Evolutionary conservation across 176 grass and related monocot species (phyloP).

Genomic region (Aegilops tauschii): DNA sequence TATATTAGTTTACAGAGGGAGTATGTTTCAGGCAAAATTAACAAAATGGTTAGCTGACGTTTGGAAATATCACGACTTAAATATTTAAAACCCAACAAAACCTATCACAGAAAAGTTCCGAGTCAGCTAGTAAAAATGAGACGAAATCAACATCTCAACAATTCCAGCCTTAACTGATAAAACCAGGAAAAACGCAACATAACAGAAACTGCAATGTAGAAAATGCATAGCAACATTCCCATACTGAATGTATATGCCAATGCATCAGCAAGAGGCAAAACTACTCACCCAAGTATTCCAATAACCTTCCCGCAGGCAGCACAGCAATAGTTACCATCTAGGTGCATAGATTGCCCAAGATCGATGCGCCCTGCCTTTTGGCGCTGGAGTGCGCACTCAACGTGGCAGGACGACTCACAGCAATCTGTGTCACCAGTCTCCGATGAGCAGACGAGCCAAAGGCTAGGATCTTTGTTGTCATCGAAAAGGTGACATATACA

Average conservation of each 20-base stretch:
- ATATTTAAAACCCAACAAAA: background rate
- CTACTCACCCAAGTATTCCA: constrained; percentile 87
- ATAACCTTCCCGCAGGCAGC: constrained; percentile 93
- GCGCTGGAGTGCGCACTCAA: constrained; percentile 84
- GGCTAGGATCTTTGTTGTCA: constrained; percentile 99
- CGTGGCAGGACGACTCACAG: constrained; percentile 90
- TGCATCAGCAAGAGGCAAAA: constrained; percentile 30
- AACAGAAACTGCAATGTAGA: background rate
- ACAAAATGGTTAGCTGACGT: constrained; percentile 10
- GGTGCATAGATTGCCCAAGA: constrained; percentile 78
- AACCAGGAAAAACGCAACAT: background rate
- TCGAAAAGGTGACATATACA: constrained; percentile 94
- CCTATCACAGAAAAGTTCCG: background rate
- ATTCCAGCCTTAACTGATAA: background rate
- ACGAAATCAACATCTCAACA: background rate
- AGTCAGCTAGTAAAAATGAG: constrained; percentile 20
- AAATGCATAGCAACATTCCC: background rate
- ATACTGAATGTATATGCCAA: constrained; percentile 19
- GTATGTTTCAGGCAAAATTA: constrained; percentile 19
- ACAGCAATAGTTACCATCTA: constrained; percentile 96
- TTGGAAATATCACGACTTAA: background rate
- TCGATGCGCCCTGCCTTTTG: constrained; percentile 60
- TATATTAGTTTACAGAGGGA: too few species aligned
- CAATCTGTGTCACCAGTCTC: constrained; percentile 76
- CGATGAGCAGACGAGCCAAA: constrained; percentile 94